Percentiles rank a stretch among this genome's conserved stretches.
phyloP scores from a whole-genome alignment of 169 alveolate genomes.

The Neospora caninum region DNA sequence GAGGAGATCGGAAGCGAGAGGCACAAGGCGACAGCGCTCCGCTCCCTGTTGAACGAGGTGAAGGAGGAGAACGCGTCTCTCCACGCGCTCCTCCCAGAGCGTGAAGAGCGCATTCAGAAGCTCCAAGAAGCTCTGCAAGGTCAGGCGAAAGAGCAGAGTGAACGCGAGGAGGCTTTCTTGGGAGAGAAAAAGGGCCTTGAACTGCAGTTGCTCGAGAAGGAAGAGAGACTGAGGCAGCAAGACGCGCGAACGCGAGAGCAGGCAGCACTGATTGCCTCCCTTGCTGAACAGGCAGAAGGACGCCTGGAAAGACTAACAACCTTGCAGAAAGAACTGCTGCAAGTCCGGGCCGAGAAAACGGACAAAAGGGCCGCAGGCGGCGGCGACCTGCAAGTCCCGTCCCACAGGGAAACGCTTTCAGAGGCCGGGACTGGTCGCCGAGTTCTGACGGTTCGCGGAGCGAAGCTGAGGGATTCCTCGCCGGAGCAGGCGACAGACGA shows the following conservation, averaged over 20 bases:
- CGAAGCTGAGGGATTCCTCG: too few relatives aligned
- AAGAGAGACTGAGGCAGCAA: background rate
- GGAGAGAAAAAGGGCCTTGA: background rate
- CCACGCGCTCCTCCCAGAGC: background rate
- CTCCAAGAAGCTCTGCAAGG: background rate
- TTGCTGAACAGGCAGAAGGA: background rate
- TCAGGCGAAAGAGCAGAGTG: background rate
- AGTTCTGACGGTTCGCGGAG: too few relatives aligned
- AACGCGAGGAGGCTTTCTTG: background rate
- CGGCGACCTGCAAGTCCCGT: background rate
- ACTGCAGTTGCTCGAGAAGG: background rate
- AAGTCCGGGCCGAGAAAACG: background rate
- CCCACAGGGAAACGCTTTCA: too few relatives aligned
- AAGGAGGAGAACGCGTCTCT: too few relatives aligned
- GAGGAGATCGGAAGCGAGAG: too few relatives aligned
- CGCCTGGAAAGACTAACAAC: background rate
- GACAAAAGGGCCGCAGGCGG: background rate
- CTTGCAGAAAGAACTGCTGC: background rate
- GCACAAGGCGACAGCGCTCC: too few relatives aligned
- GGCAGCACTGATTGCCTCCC: background rate
- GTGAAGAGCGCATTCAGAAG: background rate
- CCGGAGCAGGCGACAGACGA: too few relatives aligned
- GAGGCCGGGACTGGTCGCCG: too few relatives aligned
- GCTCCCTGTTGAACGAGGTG: too few relatives aligned
- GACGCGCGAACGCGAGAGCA: background rate